Conservation (phyloP, 1,284 basidiomycete genomes). For the Rhodotorula sp. region DNA sequence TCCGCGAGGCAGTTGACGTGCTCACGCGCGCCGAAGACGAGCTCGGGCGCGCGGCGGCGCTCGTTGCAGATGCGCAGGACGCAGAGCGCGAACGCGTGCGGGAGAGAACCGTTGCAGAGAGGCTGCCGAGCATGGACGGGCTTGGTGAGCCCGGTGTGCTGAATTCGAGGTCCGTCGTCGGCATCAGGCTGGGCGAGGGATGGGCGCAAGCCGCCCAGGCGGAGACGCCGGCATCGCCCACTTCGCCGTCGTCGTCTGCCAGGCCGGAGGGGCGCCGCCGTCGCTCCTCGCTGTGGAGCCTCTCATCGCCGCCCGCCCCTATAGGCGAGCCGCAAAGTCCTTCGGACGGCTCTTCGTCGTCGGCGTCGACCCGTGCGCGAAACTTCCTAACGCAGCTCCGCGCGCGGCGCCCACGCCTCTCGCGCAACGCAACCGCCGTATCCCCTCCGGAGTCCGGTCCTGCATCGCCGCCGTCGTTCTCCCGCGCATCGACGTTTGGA, state of each 20-base stretch:
- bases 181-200: conserved; percentile 29
- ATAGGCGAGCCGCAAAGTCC: neutral
- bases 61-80: neutral
- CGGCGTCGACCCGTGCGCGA: conserved; percentile 3
- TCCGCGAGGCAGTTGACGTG: conserved; percentile 9
- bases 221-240: neutral
- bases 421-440: conserved; percentile 21
- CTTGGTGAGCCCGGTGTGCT: neutral
- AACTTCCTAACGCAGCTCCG: conserved; percentile 36
- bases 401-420: conserved; percentile 30
- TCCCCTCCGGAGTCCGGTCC: conserved; percentile 3
- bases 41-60: neutral
- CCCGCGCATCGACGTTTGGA: neutral
- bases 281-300: neutral
- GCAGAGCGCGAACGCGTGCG: conserved; percentile 4
- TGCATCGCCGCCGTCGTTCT: neutral
- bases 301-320: neutral
- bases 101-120: neutral
- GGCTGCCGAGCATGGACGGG: neutral
- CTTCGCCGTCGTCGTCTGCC: neutral
- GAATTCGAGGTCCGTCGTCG: conserved; percentile 2
- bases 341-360: neutral
- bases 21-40: conserved; percentile 14
- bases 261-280: neutral
- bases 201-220: neutral